phyloP scores from a whole-genome alignment of 2,329 filamentous ascomycete species.

The Knufia petricola region DNA sequence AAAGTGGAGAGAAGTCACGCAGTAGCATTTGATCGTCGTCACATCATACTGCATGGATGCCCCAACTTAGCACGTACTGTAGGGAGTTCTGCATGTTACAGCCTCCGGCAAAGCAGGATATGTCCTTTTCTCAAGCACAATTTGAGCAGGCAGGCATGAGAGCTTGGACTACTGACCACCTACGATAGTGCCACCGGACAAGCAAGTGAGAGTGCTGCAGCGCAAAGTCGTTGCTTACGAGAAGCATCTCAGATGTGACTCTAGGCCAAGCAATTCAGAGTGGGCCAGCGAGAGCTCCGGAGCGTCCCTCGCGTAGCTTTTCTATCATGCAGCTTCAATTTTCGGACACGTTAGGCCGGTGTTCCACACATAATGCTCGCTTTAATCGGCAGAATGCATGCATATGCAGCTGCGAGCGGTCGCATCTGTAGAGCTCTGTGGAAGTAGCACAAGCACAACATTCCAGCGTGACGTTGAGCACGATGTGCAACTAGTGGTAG shows the following conservation, averaged over 20 bases:
- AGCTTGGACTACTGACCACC: no score
- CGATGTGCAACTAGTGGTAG: background rate
- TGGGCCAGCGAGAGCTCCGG: background rate
- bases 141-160: no score
- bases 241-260: background rate
- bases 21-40: background rate
- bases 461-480: background rate
- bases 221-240: no score
- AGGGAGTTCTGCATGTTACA: background rate
- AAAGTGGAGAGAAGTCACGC: background rate
- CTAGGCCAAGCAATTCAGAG: background rate
- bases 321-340: background rate
- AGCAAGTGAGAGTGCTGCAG: no score
- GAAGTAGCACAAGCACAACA: no score
- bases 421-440: no score
- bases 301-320: background rate
- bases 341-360: background rate
- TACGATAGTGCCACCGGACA: no score
- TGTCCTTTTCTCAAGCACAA: no score
- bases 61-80: background rate
- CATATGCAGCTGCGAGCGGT: background rate
- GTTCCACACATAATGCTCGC: background rate
- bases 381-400: background rate
- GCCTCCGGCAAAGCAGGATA: background rate
- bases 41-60: conserved; percentile 5